phyloP scores from a whole-genome alignment of 768 basidiomycete species.

The Psilocybe subaeruginosa region DNA sequence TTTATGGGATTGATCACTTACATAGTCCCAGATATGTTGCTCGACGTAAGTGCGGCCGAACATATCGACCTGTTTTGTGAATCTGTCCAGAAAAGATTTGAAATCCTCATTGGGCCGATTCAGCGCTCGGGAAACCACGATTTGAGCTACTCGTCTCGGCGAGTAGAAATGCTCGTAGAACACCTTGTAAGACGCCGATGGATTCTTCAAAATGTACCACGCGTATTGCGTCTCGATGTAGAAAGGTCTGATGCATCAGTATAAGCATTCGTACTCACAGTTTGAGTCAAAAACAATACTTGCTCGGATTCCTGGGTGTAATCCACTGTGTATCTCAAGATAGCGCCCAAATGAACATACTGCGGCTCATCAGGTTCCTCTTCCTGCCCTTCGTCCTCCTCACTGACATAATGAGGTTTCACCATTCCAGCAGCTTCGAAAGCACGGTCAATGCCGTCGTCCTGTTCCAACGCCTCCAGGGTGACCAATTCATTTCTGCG shows the following conservation, averaged over 20 bases:
- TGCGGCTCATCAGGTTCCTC: conserved; percentile 40
- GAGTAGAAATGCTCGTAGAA: conserved; percentile 52
- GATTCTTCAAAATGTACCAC: conserved; percentile 59
- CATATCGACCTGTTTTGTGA: conserved; percentile 34
- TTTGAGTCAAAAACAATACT: conserved; percentile 24
- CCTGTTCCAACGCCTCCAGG: conserved; percentile 47
- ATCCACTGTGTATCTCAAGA: conserved; percentile 54
- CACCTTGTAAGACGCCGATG: conserved; percentile 46
- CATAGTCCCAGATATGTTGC: conserved; percentile 34
- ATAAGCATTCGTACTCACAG: conserved; percentile 4
- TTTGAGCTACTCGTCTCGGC: conserved; percentile 53
- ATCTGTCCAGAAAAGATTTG: conserved; percentile 36
- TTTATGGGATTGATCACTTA: conserved; percentile 18
- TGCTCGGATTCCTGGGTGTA: conserved; percentile 55
- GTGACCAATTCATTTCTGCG: conserved; percentile 49
- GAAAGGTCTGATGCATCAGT: conserved; percentile 50
- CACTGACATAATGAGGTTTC: conserved; percentile 45
- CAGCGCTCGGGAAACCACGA: conserved; percentile 40
- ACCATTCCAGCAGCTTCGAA: conserved; percentile 64
- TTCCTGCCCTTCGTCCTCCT: conserved; percentile 68
- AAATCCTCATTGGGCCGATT: conserved; percentile 32
- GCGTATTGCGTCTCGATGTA: conserved; percentile 68
- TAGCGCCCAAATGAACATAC: conserved; percentile 48
- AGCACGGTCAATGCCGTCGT: conserved; percentile 39
- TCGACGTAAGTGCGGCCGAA: conserved; percentile 37